Base-by-base conservation (phyloP, 2,329 filamentous ascomycete genomes). In the Pyrenochaeta sp. region DNA sequence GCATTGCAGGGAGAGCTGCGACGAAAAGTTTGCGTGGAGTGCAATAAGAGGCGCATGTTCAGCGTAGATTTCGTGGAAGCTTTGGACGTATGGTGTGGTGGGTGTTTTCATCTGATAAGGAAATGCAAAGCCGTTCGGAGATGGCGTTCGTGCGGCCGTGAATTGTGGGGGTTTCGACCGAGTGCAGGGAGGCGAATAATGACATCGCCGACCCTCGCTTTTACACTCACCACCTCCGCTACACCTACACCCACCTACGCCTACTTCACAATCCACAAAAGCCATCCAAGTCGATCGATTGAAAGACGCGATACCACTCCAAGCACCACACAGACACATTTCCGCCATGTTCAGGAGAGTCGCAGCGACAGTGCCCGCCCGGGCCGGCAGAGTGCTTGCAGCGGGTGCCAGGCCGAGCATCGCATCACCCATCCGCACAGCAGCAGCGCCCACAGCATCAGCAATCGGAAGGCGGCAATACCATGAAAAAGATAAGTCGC, bases 401-500 rank as follows among this genome's bases (percentile, higher is more conserved):
- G 78, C 80, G 63, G 78, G 81, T 64, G 77, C 80, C 69, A 77
- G 83, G 64, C 80, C 84, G 61, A 78, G 79, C 71, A 78, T 85
- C 71, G 75, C 78, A 62, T 78, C 80, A 61, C 77, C 77, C 72
- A 70, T 82, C 73, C 75, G 78, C 66, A 73, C 77, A 74, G 72
- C 78, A 68, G 74, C 78, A 68, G 74, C 78, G 64, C 75, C 80
- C 71, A 75, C 78, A 66, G 70, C 78, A 65, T 71, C 74, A 64
- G 63, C 74, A 61, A 64, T 70, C 57, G 69, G 77, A 57, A 73
- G 80, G 76, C 78, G 86, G 68, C 79, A 79, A 63, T 90, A 89
- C 75, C 87, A 90, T 72, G 87, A 89, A 78, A 89, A 89, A 84
- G 87, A 85, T 85, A 81, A 79, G 83, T 83, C 45, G 42, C 58